A percentile compares a stretch with the other conserved stretches of the same genome.
These are phyloP conservation scores for Boletus rubroflammeus DNA, from an alignment of 768 basidiomycete genomes.

Conservation along the genomic window DNA sequence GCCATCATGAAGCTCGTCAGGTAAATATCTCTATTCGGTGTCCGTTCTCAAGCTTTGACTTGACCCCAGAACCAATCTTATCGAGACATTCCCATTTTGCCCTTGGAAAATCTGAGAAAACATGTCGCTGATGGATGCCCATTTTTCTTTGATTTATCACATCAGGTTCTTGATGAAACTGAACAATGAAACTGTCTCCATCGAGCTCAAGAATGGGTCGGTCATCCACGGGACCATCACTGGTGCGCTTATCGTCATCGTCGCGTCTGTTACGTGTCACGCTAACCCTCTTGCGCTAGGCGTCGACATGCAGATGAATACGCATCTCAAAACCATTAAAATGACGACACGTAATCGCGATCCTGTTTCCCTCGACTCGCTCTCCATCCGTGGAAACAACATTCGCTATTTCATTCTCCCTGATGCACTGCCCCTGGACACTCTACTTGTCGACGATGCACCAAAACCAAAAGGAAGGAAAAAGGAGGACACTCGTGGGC, in stretches of 20 bases:
- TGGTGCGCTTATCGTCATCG: slow-evolving; percentile 47
- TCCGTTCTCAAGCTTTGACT: slow-evolving; percentile 4
- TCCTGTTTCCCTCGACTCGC: slow-evolving; percentile 78
- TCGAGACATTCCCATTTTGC: background rate
- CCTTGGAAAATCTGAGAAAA: slow-evolving; percentile 2
- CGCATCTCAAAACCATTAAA: slow-evolving; percentile 96
- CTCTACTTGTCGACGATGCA: slow-evolving; percentile 94
- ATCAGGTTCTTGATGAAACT: slow-evolving; percentile 97
- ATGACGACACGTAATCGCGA: slow-evolving; percentile 92
- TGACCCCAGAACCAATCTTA: background rate
- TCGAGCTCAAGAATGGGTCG: slow-evolving; percentile 97
- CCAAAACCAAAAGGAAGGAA: slow-evolving; percentile 93
- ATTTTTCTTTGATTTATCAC: slow-evolving; percentile 16
- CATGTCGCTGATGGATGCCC: slow-evolving; percentile 21
- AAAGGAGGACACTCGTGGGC: slow-evolving; percentile 77
- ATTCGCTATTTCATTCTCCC: slow-evolving; percentile 97
- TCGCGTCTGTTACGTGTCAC: background rate
- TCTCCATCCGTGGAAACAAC: slow-evolving; percentile 96
- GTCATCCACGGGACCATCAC: slow-evolving; percentile 96
- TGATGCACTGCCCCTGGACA: slow-evolving; percentile 93
- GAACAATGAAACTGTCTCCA: slow-evolving; percentile 98
- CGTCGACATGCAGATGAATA: slow-evolving; percentile 99
- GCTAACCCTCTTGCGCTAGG: slow-evolving; percentile 44
- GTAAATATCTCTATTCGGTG: slow-evolving; percentile 35
- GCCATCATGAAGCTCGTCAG: slow-evolving; percentile 80